These are phyloP conservation scores for Botrytis fabae DNA, from an alignment of 2,329 filamentous ascomycete species.

Conservation along the genomic window DNA sequence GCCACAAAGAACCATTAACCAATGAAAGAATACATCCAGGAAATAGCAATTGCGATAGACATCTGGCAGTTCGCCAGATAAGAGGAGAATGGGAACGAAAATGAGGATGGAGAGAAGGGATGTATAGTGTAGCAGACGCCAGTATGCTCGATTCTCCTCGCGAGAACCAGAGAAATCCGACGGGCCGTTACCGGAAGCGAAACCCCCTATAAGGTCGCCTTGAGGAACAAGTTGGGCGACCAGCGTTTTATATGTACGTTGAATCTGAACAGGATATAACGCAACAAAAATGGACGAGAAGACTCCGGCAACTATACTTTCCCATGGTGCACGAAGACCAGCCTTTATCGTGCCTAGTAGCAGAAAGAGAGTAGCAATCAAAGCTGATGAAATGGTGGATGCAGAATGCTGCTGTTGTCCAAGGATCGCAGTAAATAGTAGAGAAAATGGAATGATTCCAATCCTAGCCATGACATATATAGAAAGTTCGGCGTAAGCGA, in stretches of 20 bases:
- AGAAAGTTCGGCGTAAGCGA: slow-evolving; percentile 52
- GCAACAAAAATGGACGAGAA: slow-evolving; percentile 54
- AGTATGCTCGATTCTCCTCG: slow-evolving; percentile 53
- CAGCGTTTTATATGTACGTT: slow-evolving; percentile 51
- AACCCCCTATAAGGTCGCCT: slow-evolving; percentile 46
- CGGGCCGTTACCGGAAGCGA: slow-evolving; percentile 28
- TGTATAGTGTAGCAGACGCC: slow-evolving; percentile 52
- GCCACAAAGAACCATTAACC: slow-evolving; percentile 53
- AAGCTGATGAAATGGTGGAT: slow-evolving; percentile 50
- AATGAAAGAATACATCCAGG: slow-evolving; percentile 56
- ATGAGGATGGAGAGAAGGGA: slow-evolving; percentile 51
- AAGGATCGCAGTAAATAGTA: slow-evolving; percentile 50
- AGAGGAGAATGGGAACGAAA: slow-evolving; percentile 50
- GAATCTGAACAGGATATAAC: slow-evolving; percentile 52
- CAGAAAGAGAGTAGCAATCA: slow-evolving; percentile 53
- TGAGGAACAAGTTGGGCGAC: slow-evolving; percentile 47
- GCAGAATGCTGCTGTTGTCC: slow-evolving; percentile 49
- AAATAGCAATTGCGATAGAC: slow-evolving; percentile 55
- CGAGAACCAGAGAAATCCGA: slow-evolving; percentile 40
- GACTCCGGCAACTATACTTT: slow-evolving; percentile 52
- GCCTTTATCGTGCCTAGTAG: slow-evolving; percentile 43
- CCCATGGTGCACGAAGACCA: slow-evolving; percentile 49
- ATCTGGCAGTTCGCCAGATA: slow-evolving; percentile 51
- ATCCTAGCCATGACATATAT: slow-evolving; percentile 55
- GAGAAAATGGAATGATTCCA: slow-evolving; percentile 50